Percentiles rank a stretch among this genome's conserved stretches.
phyloP scores from a whole-genome alignment of 1,284 basidiomycete genomes.

The Pyrrhoderma noxium region DNA sequence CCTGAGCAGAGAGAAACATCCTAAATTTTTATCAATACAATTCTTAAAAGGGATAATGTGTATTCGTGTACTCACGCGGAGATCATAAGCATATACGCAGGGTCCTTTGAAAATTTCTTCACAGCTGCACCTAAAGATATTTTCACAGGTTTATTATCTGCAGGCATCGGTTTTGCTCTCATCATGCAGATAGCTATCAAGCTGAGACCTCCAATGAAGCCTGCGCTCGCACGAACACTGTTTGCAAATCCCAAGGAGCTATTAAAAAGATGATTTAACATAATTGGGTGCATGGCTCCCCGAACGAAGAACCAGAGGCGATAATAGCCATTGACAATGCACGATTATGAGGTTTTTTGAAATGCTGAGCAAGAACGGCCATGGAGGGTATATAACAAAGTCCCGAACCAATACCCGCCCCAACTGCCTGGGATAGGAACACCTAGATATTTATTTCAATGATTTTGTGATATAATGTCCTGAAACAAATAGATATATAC shows the following conservation, averaged over 20 bases:
- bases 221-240: constrained; percentile 26
- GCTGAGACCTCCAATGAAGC: constrained; percentile 23
- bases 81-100: constrained; percentile 5
- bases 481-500: constrained; percentile 24
- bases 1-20: constrained; percentile 28
- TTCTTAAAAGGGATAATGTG: neutral
- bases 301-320: constrained; percentile 41
- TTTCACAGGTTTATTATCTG: constrained; percentile 24
- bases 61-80: neutral
- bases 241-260: constrained; percentile 22
- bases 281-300: constrained; percentile 46
- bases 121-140: constrained; percentile 2
- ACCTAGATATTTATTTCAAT: constrained; percentile 18
- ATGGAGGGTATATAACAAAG: constrained; percentile 20
- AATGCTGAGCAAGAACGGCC: constrained; percentile 20
- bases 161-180: constrained; percentile 26
- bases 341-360: constrained; percentile 21
- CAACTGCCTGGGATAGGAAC: constrained; percentile 22
- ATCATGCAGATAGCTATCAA: constrained; percentile 25
- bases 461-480: constrained; percentile 30
- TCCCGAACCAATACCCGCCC: constrained; percentile 19
- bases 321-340: constrained; percentile 46
- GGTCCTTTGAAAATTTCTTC: constrained; percentile 10
- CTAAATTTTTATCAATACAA: constrained; percentile 21
- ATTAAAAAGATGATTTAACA: constrained; percentile 35